Evolutionary conservation across 768 basidiomycete genomes (phyloP), one percentile per base, ranked within the genome.

Genomic region (Polyporus arcularius): DNA sequence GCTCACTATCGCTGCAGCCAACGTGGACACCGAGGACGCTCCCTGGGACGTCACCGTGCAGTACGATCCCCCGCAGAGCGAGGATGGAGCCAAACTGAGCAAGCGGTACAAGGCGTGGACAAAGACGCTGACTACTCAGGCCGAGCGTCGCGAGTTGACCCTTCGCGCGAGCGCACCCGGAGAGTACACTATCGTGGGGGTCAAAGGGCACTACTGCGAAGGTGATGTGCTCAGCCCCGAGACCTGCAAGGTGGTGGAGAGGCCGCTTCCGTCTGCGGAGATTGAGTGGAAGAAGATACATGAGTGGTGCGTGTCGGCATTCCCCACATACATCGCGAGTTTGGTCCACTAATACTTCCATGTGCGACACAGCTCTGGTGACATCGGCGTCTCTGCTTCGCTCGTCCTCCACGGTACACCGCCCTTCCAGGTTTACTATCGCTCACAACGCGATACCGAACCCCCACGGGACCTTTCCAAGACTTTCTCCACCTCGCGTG

Each of bases 221-320:
- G 95, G 95, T 6, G 89, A 90, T 59, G 86, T 98, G 1, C 77
- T 93, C 43, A 89, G 90, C 50, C 93, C 94, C 0, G 92, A 94
- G 58, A 84, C 79, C 4, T 94, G 93, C 66, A 82, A 77, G 58
- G 91, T 96, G 3, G 74, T 89, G 31, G 86, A 94, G 71, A 82
- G 84, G 63, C 90, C 92, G 4, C 68, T 81, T 32, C 95, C 95
- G 2, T 85, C 84, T 3, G 91, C 93, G 26, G 88, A 96, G 68
- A 91, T 96, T 60, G 84, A 89, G 73, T 94, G 92, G 86, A 90
- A 87, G 67, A 87, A 87, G 52, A 90, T 96, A 60, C 92, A 94
- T 62, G 94, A 96, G 78, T 95, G 94, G 94, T 92, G 65, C 65
- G 78, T 71, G 11, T 31, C 15, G 28, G 26, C 11, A 16, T 26